Percentiles rank a stretch among this genome's conserved stretches.
Evolutionary conservation across 2,329 filamentous ascomycete genomes (phyloP).

Genomic region (Penicillium digitatum): DNA sequence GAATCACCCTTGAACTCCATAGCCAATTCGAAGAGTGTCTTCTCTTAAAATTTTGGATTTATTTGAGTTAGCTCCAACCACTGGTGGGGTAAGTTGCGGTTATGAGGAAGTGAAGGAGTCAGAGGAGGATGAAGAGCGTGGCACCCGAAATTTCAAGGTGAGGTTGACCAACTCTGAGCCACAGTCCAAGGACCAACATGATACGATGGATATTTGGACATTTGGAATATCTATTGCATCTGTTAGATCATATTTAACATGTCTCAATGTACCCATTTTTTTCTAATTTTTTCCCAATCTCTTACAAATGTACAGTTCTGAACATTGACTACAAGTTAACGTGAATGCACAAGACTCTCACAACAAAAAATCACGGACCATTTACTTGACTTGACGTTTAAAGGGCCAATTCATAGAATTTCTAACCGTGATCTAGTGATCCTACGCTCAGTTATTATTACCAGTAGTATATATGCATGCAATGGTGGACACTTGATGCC

Average conservation of each 20-base stretch:
- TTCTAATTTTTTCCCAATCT: neutral
- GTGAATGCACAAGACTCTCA: neutral
- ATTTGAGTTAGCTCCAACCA: neutral
- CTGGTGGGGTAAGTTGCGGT: neutral
- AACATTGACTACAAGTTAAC: neutral
- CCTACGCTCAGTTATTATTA: neutral
- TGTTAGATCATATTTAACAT: neutral
- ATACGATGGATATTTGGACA: neutral
- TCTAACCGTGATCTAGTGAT: neutral
- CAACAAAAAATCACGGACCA: neutral
- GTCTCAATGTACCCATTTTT: neutral
- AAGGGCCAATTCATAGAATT: neutral
- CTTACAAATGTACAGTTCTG: neutral
- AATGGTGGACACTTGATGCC: slow-evolving; percentile 10
- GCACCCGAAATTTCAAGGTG: neutral
- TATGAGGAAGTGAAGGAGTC: neutral
- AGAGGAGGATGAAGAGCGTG: neutral
- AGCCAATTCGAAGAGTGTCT: neutral
- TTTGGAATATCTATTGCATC: too few species aligned
- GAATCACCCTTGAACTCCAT: slow-evolving; percentile 2
- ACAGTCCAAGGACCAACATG: neutral
- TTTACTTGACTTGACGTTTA: neutral
- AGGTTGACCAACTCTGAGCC: neutral
- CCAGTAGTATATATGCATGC: neutral
- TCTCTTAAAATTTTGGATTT: neutral